These are phyloP conservation scores for Tolypocladium amazonense DNA, from an alignment of 2,329 filamentous ascomycete genomes.

Conservation along the genomic window DNA sequence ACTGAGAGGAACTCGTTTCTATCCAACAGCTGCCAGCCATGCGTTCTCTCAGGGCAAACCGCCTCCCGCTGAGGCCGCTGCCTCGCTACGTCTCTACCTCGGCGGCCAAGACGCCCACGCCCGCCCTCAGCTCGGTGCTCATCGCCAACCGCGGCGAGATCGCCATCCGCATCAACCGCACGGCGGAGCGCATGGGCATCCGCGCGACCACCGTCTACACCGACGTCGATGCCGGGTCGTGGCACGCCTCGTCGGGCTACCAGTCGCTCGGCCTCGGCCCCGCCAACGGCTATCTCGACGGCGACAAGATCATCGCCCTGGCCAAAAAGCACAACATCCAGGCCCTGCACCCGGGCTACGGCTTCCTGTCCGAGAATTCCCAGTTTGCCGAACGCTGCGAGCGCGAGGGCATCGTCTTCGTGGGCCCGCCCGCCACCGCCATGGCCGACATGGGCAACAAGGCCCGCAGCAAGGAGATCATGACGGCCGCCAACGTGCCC, in stretches of 20 bases:
- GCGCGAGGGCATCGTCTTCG: constrained; percentile 85
- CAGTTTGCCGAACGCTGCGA: constrained; percentile 81
- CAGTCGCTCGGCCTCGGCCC: constrained; percentile 76
- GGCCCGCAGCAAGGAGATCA: constrained; percentile 88
- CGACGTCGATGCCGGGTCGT: constrained; percentile 74
- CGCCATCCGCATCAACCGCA: constrained; percentile 82
- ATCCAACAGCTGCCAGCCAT: constrained; percentile 23
- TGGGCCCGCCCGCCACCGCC: constrained; percentile 76
- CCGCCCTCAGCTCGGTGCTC: constrained; percentile 65
- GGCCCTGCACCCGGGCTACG: constrained; percentile 92
- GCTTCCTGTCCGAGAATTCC: constrained; percentile 90
- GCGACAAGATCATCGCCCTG: constrained; percentile 80
- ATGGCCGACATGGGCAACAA: constrained; percentile 91
- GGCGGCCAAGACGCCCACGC: constrained; percentile 31
- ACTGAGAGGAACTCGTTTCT: not conserved
- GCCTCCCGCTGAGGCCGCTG: constrained; percentile 34
- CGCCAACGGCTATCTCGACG: constrained; percentile 82
- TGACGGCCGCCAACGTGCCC: constrained; percentile 87
- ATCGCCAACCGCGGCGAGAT: constrained; percentile 98
- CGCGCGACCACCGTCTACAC: constrained; percentile 92
- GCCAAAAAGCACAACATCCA: constrained; percentile 80
- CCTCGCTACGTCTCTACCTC: constrained; percentile 24
- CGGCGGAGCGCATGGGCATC: constrained; percentile 80
- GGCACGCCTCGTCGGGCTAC: constrained; percentile 79
- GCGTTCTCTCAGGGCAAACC: constrained; percentile 44